Conservation (phyloP, 2,329 filamentous ascomycete species). For the Hymenoscyphus fraxineus region DNA sequence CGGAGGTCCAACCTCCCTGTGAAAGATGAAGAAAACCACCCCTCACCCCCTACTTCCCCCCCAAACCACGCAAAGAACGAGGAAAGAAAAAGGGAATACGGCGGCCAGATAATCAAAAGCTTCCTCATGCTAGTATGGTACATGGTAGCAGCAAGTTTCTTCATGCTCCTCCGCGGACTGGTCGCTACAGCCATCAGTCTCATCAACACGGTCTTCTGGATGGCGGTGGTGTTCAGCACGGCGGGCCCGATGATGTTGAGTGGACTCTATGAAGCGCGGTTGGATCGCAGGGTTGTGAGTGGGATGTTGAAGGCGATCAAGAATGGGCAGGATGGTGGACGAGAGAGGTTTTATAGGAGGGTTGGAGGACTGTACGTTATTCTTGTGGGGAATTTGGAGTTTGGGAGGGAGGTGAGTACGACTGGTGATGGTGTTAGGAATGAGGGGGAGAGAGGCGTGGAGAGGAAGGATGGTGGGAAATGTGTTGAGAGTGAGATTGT, state of each 20-base stretch:
- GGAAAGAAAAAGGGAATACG: not conserved
- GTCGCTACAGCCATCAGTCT: conserved; percentile 11
- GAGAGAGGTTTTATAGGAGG: conserved; percentile 9
- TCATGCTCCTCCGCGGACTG: conserved; percentile 3
- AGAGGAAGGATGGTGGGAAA: not conserved
- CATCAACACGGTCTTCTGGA: conserved; percentile 16
- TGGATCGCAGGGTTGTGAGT: conserved; percentile 13
- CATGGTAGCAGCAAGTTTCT: not conserved
- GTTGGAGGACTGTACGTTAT: conserved; percentile 13
- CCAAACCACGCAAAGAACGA: not conserved
- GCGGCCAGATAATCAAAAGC: not conserved
- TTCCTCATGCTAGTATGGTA: not conserved
- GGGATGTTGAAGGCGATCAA: not conserved
- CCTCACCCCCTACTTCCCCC: not conserved
- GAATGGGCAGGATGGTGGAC: not conserved
- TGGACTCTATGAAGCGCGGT: conserved; percentile 18
- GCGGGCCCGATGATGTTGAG: conserved; percentile 20
- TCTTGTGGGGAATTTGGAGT: conserved; percentile 18
- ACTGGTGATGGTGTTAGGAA: not conserved
- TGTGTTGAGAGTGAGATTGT: not conserved
- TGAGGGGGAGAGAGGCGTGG: not conserved
- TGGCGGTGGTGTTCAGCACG: conserved; percentile 13
- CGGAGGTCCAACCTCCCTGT: not conserved
- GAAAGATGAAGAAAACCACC: not conserved
- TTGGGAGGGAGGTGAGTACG: not conserved